Evolutionary conservation across 352 stramenopile genomes (phyloP), one percentile per base, ranked within the genome.

Genomic region (Globisporangium megalacanthum): DNA sequence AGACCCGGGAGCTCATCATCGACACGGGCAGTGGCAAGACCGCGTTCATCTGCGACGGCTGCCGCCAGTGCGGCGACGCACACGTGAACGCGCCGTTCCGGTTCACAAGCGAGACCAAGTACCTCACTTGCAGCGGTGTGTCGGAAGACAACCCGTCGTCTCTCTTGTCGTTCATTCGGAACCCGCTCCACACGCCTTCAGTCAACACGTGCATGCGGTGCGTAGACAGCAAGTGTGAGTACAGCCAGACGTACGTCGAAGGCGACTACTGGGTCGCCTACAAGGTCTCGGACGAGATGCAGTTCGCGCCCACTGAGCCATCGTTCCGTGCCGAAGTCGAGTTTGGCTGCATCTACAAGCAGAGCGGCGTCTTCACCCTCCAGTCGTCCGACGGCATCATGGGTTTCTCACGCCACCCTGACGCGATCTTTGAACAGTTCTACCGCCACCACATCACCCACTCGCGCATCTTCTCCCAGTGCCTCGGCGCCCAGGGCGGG

Each of bases 331-430:
- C 73, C 6, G 51, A 48, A 3, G 82, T 98, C 42, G 81, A 89
- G 46, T 98, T 98, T 73, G 95, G 94, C n/a, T 98, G 95, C 77
- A 97, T 98, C 69, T 92, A 82, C 37, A 70, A 74, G 44, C 79
- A 97, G 56, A 96, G 81, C 0, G 92, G 92, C 13, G 75, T 97
- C 29, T 98, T 98, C 62, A 84, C 86, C 2, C 78, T 83, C 17
- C 92, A 98, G 68, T 67, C 93, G 8, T 96, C 94, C 22, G 92
- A 98, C 71, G 96, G 96, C 10, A 99, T 99, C 63, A 98, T 99
- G 92, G 96, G 89, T 47, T 96, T 99, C 75, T 97, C 82, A 2
- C 72, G 69, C 20, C 79, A 97, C 54, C 70, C 82, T n/a, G 75
- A 95, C 57, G 94, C 94, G 39, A 81, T 98, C 33, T 83, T 88